Percentiles rank a stretch among this genome's conserved stretches.
phyloP scores from a whole-genome alignment of 2,329 filamentous ascomycete genomes.

The Fusarium temperatum region DNA sequence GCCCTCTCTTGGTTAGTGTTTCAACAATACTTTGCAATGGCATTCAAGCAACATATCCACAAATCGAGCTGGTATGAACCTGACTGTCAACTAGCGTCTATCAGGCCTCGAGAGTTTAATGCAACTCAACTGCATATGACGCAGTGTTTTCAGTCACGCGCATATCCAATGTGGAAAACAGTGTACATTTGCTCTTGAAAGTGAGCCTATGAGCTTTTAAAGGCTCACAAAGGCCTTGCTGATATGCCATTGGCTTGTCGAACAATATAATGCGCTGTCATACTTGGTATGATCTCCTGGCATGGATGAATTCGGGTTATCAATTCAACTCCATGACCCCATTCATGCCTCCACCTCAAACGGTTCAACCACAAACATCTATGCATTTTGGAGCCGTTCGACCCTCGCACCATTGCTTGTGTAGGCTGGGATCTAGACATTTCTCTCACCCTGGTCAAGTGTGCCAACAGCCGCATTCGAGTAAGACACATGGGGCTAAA shows the following conservation, averaged over 20 bases:
- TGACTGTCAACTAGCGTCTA: conserved; percentile 23
- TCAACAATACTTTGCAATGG: neutral
- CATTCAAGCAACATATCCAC: conserved; percentile 8
- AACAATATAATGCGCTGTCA: conserved; percentile 17
- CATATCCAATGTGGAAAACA: neutral
- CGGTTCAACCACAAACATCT: conserved; percentile 23
- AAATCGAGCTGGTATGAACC: conserved; percentile 15
- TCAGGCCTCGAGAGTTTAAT: conserved; percentile 26
- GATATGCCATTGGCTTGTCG: conserved; percentile 10
- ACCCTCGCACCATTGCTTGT: conserved; percentile 36
- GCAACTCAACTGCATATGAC: conserved; percentile 29
- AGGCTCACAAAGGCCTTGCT: neutral
- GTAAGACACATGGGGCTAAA: conserved; percentile 1
- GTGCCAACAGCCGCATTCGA: conserved; percentile 2
- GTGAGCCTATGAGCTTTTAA: conserved; percentile 9
- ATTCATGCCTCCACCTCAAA: conserved; percentile 35
- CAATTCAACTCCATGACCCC: conserved; percentile 29
- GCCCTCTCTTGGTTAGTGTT: neutral
- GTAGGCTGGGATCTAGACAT: conserved; percentile 26
- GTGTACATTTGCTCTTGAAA: neutral
- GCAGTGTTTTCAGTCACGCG: conserved; percentile 28
- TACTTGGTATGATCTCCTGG: neutral
- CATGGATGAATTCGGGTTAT: conserved; percentile 8
- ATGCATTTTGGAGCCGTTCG: conserved; percentile 6
- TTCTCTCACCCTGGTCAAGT: conserved; percentile 1